phyloP scores from a whole-genome alignment of 371 early-diverging fungal species.

The Saksenaea oblongispora region DNA sequence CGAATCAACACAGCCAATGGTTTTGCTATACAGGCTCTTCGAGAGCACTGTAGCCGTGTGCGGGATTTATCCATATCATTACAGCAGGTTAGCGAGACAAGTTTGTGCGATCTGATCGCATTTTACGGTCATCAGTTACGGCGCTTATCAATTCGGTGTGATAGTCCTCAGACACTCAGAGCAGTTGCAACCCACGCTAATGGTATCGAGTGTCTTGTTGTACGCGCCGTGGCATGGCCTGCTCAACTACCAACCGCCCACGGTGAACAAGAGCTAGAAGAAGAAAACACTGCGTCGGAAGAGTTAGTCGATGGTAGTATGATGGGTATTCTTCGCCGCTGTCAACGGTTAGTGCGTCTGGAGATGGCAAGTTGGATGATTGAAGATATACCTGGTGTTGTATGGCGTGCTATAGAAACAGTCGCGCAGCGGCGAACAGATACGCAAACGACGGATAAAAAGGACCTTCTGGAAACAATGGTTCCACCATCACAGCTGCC shows the following conservation, averaged over 20 bases:
- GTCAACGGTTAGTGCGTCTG: slow-evolving; percentile 22
- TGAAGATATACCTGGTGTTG: slow-evolving; percentile 34
- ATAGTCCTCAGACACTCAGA: slow-evolving; percentile 24
- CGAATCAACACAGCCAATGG: slow-evolving; percentile 34
- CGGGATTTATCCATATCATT: slow-evolving; percentile 33
- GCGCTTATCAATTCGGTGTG: slow-evolving; percentile 33
- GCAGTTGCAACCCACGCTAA: slow-evolving; percentile 33
- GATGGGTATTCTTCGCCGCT: slow-evolving; percentile 23
- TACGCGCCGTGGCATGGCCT: slow-evolving; percentile 17
- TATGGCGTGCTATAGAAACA: slow-evolving; percentile 24
- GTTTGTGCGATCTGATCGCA: slow-evolving; percentile 27
- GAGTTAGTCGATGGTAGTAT: slow-evolving; percentile 10
- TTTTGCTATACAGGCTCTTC: slow-evolving; percentile 24
- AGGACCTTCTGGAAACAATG: neutral
- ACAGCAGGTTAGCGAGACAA: slow-evolving; percentile 36
- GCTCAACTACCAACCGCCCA: neutral
- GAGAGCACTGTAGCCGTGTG: slow-evolving; percentile 22
- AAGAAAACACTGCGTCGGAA: neutral
- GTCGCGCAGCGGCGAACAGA: slow-evolving; percentile 13
- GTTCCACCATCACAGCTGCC: neutral
- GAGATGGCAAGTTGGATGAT: slow-evolving; percentile 44
- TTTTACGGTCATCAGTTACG: slow-evolving; percentile 29
- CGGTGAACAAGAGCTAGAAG: neutral
- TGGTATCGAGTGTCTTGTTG: slow-evolving; percentile 21
- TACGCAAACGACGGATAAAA: neutral